A percentile compares a stretch with the other conserved stretches of the same genome.
phyloP scores from a whole-genome alignment of 495 filamentous ascomycete genomes.

The Clavariopsis aquatica region DNA sequence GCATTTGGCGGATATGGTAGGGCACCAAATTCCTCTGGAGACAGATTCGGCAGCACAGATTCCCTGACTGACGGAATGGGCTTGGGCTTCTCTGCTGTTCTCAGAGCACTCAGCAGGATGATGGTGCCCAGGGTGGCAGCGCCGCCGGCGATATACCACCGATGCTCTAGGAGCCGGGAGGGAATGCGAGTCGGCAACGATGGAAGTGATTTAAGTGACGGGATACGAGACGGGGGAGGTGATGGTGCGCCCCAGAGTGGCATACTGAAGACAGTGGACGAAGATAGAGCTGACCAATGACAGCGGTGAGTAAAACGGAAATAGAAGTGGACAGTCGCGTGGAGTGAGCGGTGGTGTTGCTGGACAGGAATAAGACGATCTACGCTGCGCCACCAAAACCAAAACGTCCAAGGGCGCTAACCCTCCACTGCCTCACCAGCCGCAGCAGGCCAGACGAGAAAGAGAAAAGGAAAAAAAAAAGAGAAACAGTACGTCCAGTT shows the following conservation, averaged over 20 bases:
- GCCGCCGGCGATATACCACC: slow-evolving; percentile 2
- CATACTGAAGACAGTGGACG: not conserved
- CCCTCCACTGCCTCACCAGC: too few species aligned
- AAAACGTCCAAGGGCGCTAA: not conserved
- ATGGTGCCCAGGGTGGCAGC: slow-evolving; percentile 1
- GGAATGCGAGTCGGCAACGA: not conserved
- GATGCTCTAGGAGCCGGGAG: not conserved
- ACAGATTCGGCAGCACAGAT: slow-evolving; percentile 51
- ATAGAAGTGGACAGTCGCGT: not conserved
- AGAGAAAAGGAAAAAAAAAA: too few species aligned
- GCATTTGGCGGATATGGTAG: slow-evolving; percentile 74
- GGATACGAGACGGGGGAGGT: not conserved
- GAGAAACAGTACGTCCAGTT: not conserved
- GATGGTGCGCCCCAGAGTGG: not conserved
- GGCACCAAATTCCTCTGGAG: slow-evolving; percentile 49
- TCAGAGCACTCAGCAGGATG: slow-evolving; percentile 3
- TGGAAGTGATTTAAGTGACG: not conserved
- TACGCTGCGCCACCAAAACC: not conserved
- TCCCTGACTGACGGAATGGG: slow-evolving; percentile 52
- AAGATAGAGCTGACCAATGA: not conserved
- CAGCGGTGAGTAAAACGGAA: not conserved
- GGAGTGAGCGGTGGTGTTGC: not conserved
- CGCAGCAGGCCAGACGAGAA: not conserved
- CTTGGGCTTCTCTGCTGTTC: not conserved
- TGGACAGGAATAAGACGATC: not conserved